These are phyloP conservation scores for Septoria linicola DNA, from an alignment of 2,329 filamentous ascomycete species.

Conservation along the genomic window DNA sequence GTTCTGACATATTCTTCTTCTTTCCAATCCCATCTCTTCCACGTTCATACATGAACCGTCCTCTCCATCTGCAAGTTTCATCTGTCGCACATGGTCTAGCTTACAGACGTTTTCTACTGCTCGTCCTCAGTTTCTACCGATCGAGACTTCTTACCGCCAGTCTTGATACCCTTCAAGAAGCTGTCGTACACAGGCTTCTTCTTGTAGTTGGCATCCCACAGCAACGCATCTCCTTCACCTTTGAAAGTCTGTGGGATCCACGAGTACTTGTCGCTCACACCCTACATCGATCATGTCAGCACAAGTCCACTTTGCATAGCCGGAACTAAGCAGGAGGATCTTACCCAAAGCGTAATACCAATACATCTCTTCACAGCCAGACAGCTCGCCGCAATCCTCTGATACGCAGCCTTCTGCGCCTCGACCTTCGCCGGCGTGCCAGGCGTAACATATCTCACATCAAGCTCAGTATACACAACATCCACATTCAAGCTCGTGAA, in stretches of 20 bases:
- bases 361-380: conserved; percentile 40
- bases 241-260: conserved; percentile 44
- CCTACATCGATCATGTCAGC: conserved; percentile 20
- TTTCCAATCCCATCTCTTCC: too few relatives aligned
- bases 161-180: conserved; percentile 11
- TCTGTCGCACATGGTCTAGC: too few relatives aligned
- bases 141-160: not conserved
- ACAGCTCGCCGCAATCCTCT: conserved; percentile 38
- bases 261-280: conserved; percentile 43
- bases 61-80: too few relatives aligned
- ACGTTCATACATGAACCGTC: too few relatives aligned
- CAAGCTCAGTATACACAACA: conserved; percentile 63
- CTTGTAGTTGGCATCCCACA: conserved; percentile 50
- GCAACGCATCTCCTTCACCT: conserved; percentile 40
- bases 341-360: conserved; percentile 52
- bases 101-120: too few relatives aligned
- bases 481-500: conserved; percentile 56
- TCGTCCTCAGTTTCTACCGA: too few relatives aligned
- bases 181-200: conserved; percentile 47
- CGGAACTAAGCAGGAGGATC: too few relatives aligned
- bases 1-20: too few relatives aligned
- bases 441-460: conserved; percentile 50
- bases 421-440: conserved; percentile 30
- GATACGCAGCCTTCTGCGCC: conserved; percentile 52
- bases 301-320: too few relatives aligned